Evolutionary conservation across 106 monocot species (phyloP), one percentile per base, ranked within the genome.

Genomic region (Iris macrosiphon): DNA sequence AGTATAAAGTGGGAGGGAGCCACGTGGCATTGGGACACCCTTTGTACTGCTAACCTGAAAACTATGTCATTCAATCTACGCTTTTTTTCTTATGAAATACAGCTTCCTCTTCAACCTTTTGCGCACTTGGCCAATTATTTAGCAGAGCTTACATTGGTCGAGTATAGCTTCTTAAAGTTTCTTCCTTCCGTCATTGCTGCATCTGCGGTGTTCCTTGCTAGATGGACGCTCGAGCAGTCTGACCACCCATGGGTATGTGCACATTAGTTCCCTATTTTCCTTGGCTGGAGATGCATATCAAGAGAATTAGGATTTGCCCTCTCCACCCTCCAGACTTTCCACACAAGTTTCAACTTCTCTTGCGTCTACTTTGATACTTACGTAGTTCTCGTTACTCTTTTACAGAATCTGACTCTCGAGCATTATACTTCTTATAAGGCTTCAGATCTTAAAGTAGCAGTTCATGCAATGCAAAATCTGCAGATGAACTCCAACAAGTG

Each of bases 201-300:
- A 54, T 77, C 93, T 57, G 78, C 93, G 10, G 71, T 94, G 7
- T 88, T 94, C 40, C 88, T 94, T 60, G 88, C 84, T 6, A 69
- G 70, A 74, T 88, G 93, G 93, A 94, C 93, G n/a, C 28, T 94
- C 30, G 84, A 94, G 52, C 88, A 84, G 45, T 84, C 88, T 54
- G 40, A 62, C 33, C 66, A 72, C 26, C 93, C 88, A 30, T 94
- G 88, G 93, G 93, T 94, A 8, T 17, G 70, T 57, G 13, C 0
- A 16, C 15, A 16, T 1, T 23, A 20, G 13, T 57, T 27, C 24
- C 22, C 6, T 57, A 14, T 1, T 21, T 38, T 1, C 0, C 16
- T 32, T 21, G 19, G 8, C 31, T 18, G 6, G 15, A 6, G 15
- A 34, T 60, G 4, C 34, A 35, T 35, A 35, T 40, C 4, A 52